A percentile compares a stretch with the other conserved stretches of the same genome.
These are phyloP conservation scores for rapeseed (Brassica napus) DNA, from an alignment of 345 rosid species.

Conservation along the genomic window DNA sequence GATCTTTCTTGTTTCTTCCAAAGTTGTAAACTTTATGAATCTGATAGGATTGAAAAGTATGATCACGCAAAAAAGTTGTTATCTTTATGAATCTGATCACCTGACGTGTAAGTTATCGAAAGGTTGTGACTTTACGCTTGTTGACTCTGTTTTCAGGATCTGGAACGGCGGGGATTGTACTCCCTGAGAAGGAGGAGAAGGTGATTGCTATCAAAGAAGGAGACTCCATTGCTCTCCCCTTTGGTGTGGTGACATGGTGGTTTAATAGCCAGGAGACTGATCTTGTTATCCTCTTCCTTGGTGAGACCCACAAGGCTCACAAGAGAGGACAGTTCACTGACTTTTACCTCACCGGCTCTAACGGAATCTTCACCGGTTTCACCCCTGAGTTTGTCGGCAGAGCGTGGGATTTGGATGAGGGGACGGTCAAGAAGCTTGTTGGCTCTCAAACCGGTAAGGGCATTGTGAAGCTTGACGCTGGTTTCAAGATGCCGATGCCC, in stretches of 20 bases:
- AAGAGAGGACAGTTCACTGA: slow-evolving; percentile 78
- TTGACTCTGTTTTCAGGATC: slow-evolving; percentile 42
- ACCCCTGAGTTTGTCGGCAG: slow-evolving; percentile 71
- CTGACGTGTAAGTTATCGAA: slow-evolving; percentile 19
- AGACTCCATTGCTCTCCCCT: slow-evolving; percentile 86
- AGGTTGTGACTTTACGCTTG: slow-evolving; percentile 3
- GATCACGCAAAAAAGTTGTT: slow-evolving; percentile 2
- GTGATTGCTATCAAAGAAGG: slow-evolving; percentile 75
- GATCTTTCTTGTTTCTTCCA: background rate
- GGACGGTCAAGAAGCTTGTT: slow-evolving; percentile 49
- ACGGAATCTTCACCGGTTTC: slow-evolving; percentile 83
- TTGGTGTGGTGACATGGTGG: slow-evolving; percentile 92
- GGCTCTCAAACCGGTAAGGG: slow-evolving; percentile 58
- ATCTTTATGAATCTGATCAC: too few relatives aligned
- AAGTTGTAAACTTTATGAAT: background rate
- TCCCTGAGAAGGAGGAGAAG: slow-evolving; percentile 84
- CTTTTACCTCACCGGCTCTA: slow-evolving; percentile 73
- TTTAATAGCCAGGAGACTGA: slow-evolving; percentile 69
- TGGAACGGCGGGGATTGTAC: slow-evolving; percentile 82
- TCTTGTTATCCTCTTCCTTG: slow-evolving; percentile 73
- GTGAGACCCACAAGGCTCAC: slow-evolving; percentile 80
- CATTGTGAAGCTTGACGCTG: slow-evolving; percentile 66
- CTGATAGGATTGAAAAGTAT: background rate
- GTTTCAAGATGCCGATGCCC: slow-evolving; percentile 61
- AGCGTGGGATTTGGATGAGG: slow-evolving; percentile 69